phyloP scores from a whole-genome alignment of 2,329 filamentous ascomycete species.

The Aspergillus sp. region DNA sequence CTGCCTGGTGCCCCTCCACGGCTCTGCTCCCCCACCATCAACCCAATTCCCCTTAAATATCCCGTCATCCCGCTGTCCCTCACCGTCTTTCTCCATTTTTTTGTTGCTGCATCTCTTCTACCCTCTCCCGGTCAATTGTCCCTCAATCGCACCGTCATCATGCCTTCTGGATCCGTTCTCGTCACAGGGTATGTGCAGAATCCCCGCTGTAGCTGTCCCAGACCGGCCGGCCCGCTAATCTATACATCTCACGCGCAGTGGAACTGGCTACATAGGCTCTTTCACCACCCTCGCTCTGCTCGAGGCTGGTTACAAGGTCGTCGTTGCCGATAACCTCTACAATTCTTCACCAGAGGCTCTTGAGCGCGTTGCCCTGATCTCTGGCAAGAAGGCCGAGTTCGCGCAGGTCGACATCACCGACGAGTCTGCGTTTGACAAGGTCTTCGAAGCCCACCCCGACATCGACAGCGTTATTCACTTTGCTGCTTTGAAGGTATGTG shows the following conservation, averaged over 20 bases:
- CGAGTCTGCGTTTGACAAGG: constrained; percentile 78
- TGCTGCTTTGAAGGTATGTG: constrained; percentile 83
- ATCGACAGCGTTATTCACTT: constrained; percentile 99
- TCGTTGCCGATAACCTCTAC: constrained; percentile 95
- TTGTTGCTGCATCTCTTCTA: constrained; percentile 14
- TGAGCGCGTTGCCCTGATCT: constrained; percentile 93
- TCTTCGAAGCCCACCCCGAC: constrained; percentile 85
- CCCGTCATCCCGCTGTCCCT: constrained; percentile 15
- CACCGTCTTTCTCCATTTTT: constrained; percentile 17
- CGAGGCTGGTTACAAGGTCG: constrained; percentile 91
- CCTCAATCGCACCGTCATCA: constrained; percentile 43
- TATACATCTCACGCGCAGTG: constrained; percentile 59
- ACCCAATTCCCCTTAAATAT: constrained; percentile 23
- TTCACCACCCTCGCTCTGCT: constrained; percentile 93
- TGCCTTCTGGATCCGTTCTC: constrained; percentile 85
- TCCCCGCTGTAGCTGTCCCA: constrained; percentile 10
- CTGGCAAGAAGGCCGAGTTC: constrained; percentile 83
- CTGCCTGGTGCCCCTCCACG: background rate
- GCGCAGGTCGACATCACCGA: constrained; percentile 88
- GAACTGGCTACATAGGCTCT: constrained; percentile 98
- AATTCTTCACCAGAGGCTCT: constrained; percentile 92
- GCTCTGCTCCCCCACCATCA: constrained; percentile 11
- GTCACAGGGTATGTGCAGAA: constrained; percentile 78
- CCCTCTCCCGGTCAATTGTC: constrained; percentile 8
- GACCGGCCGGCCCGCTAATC: constrained; percentile 29